Conservation (phyloP, 345 rosid genomes). For the Arabis alpina region DNA sequence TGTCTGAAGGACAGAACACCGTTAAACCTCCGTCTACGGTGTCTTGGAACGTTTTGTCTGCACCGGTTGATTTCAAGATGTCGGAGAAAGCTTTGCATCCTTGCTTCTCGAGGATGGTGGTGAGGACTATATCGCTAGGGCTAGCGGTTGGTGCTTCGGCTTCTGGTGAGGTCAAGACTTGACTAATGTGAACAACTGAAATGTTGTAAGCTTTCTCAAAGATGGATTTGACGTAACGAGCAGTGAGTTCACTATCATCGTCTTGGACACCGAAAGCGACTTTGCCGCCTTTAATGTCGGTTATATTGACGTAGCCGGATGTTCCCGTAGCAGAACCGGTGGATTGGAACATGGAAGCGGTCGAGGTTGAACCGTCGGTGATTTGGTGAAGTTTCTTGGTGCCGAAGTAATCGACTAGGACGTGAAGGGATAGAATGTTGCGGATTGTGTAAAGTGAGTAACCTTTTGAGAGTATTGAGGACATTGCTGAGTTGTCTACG, state of each 20-base stretch:
- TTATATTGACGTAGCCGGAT: constrained; percentile 80
- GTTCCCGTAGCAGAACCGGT: constrained; percentile 88
- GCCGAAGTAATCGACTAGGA: constrained; percentile 89
- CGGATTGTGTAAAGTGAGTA: constrained; percentile 68
- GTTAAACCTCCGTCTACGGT: constrained; percentile 84
- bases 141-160: constrained; percentile 88
- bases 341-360: constrained; percentile 90
- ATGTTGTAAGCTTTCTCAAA: constrained; percentile 80
- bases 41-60: constrained; percentile 67
- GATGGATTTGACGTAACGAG: constrained; percentile 70
- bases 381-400: constrained; percentile 92
- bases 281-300: constrained; percentile 81
- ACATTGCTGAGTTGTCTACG: constrained; percentile 86
- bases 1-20: constrained; percentile 84
- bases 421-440: constrained; percentile 87
- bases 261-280: constrained; percentile 78
- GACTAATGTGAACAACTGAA: constrained; percentile 77
- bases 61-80: constrained; percentile 59
- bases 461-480: constrained; percentile 61
- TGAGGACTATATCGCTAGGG: constrained; percentile 66
- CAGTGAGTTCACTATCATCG: constrained; percentile 55
- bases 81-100: constrained; percentile 86
- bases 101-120: constrained; percentile 69
- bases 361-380: constrained; percentile 62
- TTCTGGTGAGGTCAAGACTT: constrained; percentile 65